These are phyloP conservation scores for Bathelium albidoporum DNA, from an alignment of 495 filamentous ascomycete species.

Conservation along the genomic window DNA sequence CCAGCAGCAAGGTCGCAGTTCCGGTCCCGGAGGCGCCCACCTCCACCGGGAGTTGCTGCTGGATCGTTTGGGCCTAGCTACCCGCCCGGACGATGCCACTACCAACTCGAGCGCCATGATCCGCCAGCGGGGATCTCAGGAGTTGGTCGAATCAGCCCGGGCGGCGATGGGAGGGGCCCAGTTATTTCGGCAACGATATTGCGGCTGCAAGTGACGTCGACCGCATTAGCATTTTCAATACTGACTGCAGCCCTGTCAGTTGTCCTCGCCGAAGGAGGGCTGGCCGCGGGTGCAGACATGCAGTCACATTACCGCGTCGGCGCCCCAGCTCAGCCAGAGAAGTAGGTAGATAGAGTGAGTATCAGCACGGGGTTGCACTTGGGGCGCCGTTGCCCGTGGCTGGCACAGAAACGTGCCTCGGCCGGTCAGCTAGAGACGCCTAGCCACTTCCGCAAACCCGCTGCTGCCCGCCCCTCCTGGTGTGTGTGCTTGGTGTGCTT, in stretches of 20 bases:
- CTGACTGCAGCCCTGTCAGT: constrained; percentile 1
- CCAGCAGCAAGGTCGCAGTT: too few relatives aligned
- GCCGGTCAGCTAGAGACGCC: background rate
- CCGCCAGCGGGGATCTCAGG: background rate
- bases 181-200: constrained; percentile 4
- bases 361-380: constrained; percentile 1
- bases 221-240: background rate
- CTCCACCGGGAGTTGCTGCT: background rate
- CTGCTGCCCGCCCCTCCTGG: background rate
- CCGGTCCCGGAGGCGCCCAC: too few relatives aligned
- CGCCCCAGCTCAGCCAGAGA: too few relatives aligned
- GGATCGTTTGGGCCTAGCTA: background rate
- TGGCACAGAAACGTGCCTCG: background rate
- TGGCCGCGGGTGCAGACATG: background rate
- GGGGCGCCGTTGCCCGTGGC: background rate
- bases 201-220: constrained; percentile 5
- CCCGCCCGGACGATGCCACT: background rate
- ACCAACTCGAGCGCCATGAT: background rate
- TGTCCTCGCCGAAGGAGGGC: background rate
- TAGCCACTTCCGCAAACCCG: background rate
- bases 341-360: background rate
- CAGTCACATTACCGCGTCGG: background rate
- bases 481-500: background rate
- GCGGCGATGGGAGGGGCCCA: background rate
- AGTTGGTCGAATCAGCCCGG: constrained; percentile 1